phyloP scores from a whole-genome alignment of 2,329 filamentous ascomycete species.

The Botryotinia globosa region DNA sequence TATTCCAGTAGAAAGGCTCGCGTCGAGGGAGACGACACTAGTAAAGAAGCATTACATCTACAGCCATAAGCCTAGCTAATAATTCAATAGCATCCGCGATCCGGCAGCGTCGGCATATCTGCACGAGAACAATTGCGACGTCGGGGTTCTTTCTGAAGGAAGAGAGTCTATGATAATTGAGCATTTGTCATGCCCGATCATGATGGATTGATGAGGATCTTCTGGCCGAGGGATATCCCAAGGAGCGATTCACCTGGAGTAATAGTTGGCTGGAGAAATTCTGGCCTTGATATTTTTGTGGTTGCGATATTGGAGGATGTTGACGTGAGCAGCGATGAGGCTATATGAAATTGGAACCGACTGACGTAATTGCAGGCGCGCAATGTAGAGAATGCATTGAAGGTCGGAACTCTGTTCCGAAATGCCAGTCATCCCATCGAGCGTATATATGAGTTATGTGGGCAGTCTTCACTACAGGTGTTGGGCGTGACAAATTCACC shows the following conservation, averaged over 20 bases:
- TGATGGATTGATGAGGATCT: slow-evolving; percentile 95
- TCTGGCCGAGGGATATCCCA: slow-evolving; percentile 89
- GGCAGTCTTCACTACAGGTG: slow-evolving; percentile 77
- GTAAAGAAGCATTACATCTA: slow-evolving; percentile 51
- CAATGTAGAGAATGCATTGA: slow-evolving; percentile 84
- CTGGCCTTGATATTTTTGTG: slow-evolving; percentile 83
- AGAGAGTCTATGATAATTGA: neutral
- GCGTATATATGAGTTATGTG: slow-evolving; percentile 81
- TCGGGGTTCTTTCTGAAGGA: slow-evolving; percentile 81
- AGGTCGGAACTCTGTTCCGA: slow-evolving; percentile 77
- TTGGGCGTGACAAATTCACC: slow-evolving; percentile 75
- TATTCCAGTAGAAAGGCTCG: slow-evolving; percentile 79
- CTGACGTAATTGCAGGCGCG: slow-evolving; percentile 41
- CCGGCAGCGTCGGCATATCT: slow-evolving; percentile 76
- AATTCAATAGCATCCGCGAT: slow-evolving; percentile 70
- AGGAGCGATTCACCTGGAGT: slow-evolving; percentile 73
- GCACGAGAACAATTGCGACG: slow-evolving; percentile 92
- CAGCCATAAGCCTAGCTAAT: slow-evolving; percentile 28
- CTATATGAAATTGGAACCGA: slow-evolving; percentile 22
- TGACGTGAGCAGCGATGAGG: slow-evolving; percentile 58
- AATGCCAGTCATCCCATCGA: slow-evolving; percentile 76
- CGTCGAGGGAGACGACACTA: slow-evolving; percentile 73
- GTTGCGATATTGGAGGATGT: slow-evolving; percentile 87
- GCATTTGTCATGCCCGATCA: slow-evolving; percentile 61
- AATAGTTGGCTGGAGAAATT: slow-evolving; percentile 94